Conservation (phyloP, 306 rosid species). For the Glycine tomentella region DNA sequence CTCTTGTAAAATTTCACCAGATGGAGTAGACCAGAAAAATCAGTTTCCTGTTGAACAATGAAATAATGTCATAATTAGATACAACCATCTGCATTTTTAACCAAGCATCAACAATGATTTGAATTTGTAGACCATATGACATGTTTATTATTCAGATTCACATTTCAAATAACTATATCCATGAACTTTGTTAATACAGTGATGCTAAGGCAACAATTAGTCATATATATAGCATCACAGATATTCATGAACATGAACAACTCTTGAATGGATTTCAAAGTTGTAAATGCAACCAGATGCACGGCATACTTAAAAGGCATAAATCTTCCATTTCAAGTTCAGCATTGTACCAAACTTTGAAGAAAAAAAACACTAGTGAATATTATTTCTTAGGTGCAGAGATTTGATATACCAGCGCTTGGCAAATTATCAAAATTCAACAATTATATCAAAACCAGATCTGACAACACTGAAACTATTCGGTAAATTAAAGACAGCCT, state of each 20-base stretch:
- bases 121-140: slow-evolving; percentile 15
- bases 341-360: not conserved
- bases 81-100: slow-evolving; percentile 24
- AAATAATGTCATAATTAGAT: slow-evolving; percentile 34
- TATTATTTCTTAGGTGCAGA: not conserved
- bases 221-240: slow-evolving; percentile 28
- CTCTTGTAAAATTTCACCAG: slow-evolving; percentile 84
- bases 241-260: slow-evolving; percentile 31
- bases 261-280: slow-evolving; percentile 18
- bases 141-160: slow-evolving; percentile 21
- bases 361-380: not conserved
- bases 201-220: slow-evolving; percentile 17
- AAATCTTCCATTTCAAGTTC: slow-evolving; percentile 9
- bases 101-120: slow-evolving; percentile 11
- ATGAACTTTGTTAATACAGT: not conserved
- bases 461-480: slow-evolving; percentile 15
- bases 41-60: slow-evolving; percentile 75
- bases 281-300: not conserved
- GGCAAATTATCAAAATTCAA: slow-evolving; percentile 8
- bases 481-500: slow-evolving; percentile 11
- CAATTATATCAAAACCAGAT: slow-evolving; percentile 32
- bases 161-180: slow-evolving; percentile 35
- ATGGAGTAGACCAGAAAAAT: slow-evolving; percentile 89
- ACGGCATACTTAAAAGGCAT: slow-evolving; percentile 2
- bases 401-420: not conserved